A percentile compares a stretch with the other conserved stretches of the same genome.
Conservation (phyloP, 1,284 basidiomycete species). For the Trametes pubescens region DNA sequence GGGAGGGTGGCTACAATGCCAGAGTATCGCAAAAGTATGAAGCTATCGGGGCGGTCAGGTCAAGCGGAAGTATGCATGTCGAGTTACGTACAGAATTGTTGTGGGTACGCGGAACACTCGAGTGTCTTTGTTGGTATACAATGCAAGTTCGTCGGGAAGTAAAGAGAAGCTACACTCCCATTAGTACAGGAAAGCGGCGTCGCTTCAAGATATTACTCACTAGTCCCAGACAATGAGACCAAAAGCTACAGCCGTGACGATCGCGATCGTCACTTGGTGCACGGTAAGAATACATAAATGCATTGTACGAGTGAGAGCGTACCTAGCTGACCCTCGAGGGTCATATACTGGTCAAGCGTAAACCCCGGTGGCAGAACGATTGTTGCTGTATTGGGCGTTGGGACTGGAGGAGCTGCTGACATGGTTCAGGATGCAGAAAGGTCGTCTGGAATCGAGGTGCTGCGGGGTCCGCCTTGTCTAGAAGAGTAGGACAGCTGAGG, state of each 20-base stretch:
- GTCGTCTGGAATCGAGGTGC: neutral
- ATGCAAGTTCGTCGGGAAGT: slow-evolving; percentile 7
- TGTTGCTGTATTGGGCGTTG: slow-evolving; percentile 10
- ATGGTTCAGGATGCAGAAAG: neutral
- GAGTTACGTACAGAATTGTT: slow-evolving; percentile 13
- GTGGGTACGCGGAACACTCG: slow-evolving; percentile 4
- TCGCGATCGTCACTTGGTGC: slow-evolving; percentile 8
- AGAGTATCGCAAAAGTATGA: slow-evolving; percentile 31
- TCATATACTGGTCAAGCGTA: slow-evolving; percentile 19
- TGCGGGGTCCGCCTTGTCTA: neutral
- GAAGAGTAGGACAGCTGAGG: too few relatives aligned
- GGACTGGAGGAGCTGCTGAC: neutral
- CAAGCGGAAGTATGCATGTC: too few relatives aligned
- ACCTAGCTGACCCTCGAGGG: slow-evolving; percentile 24
- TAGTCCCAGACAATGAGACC: slow-evolving; percentile 9
- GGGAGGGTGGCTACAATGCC: slow-evolving; percentile 31
- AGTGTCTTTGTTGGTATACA: slow-evolving; percentile 2
- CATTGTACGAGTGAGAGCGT: neutral
- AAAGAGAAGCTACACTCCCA: slow-evolving; percentile 2
- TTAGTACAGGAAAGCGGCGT: neutral
- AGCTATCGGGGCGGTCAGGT: slow-evolving; percentile 12
- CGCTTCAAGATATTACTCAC: neutral
- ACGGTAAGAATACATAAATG: neutral
- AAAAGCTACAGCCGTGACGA: neutral
- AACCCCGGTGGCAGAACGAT: slow-evolving; percentile 25